These are phyloP conservation scores for Trichoderma virens DNA, from an alignment of 495 filamentous ascomycete species.

Conservation along the genomic window DNA sequence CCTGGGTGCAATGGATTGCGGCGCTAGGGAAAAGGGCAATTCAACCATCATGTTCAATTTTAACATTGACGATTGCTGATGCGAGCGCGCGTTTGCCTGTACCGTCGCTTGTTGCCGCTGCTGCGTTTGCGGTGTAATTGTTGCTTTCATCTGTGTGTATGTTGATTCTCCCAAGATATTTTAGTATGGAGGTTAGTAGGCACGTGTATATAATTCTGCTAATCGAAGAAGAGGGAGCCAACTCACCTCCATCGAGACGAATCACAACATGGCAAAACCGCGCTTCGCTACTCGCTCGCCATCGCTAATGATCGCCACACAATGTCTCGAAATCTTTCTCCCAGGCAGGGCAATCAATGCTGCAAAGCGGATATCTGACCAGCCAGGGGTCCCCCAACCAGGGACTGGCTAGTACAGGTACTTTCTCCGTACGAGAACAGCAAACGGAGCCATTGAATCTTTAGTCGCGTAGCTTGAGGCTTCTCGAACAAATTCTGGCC, in stretches of 20 bases:
- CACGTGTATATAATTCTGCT: background rate
- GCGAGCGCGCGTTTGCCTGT: background rate
- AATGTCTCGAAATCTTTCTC: background rate
- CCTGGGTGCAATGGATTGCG: no score
- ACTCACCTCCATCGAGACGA: no score
- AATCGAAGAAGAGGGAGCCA: no score
- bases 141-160: no score
- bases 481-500: background rate
- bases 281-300: background rate
- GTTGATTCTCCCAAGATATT: no score
- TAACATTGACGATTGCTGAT: conserved; percentile 1
- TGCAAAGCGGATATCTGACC: background rate
- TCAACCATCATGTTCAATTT: background rate
- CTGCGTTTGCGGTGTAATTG: background rate
- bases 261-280: background rate
- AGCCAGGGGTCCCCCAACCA: background rate
- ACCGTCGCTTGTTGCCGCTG: background rate
- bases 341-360: background rate
- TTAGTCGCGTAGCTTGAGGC: conserved; percentile 1
- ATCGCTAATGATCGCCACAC: conserved; percentile 5
- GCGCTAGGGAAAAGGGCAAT: background rate
- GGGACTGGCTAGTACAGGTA: background rate
- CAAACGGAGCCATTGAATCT: background rate
- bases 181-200: no score
- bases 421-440: background rate